These are phyloP conservation scores for Ceratobasidium sp. DNA, from an alignment of 1,284 basidiomycete genomes.

Conservation along the genomic window DNA sequence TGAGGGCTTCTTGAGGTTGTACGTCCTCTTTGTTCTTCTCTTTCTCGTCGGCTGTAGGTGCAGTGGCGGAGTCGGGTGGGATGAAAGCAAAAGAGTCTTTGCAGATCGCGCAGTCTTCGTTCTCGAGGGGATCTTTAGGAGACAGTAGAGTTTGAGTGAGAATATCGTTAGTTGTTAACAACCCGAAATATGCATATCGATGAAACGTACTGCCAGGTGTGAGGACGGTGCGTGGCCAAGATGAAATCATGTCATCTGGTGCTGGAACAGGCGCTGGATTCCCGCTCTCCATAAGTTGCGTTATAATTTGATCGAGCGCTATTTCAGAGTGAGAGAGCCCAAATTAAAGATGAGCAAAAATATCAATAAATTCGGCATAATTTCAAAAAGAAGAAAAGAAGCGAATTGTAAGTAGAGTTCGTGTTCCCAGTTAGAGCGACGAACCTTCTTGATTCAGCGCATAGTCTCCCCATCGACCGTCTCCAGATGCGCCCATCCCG, in stretches of 20 bases:
- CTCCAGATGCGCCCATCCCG: conserved; percentile 22
- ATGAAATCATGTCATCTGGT: conserved; percentile 74
- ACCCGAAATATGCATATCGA: neutral
- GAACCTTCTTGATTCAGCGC: conserved; percentile 84
- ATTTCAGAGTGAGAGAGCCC: no score
- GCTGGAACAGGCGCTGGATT: conserved; percentile 71
- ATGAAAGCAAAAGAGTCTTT: conserved; percentile 51
- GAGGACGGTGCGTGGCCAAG: conserved; percentile 73
- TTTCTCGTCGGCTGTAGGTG: conserved; percentile 8
- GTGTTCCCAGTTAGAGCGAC: conserved; percentile 17
- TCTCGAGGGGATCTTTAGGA: conserved; percentile 67
- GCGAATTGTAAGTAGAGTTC: conserved; percentile 15
- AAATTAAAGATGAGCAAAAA: neutral
- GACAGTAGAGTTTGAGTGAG: conserved; percentile 15
- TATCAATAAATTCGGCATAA: conserved; percentile 40
- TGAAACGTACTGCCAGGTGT: conserved; percentile 69
- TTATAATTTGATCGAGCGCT: conserved; percentile 83
- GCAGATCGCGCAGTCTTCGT: conserved; percentile 60
- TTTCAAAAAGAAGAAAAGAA: conserved; percentile 6
- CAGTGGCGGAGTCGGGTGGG: conserved; percentile 15
- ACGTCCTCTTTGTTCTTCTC: neutral
- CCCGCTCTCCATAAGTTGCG: conserved; percentile 77
- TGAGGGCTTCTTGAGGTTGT: conserved; percentile 57
- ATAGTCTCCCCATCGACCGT: conserved; percentile 72
- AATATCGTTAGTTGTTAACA: conserved; percentile 17